phyloP scores from a whole-genome alignment of 1,139 yeast genomes.

The Hansenula lynferdii region DNA sequence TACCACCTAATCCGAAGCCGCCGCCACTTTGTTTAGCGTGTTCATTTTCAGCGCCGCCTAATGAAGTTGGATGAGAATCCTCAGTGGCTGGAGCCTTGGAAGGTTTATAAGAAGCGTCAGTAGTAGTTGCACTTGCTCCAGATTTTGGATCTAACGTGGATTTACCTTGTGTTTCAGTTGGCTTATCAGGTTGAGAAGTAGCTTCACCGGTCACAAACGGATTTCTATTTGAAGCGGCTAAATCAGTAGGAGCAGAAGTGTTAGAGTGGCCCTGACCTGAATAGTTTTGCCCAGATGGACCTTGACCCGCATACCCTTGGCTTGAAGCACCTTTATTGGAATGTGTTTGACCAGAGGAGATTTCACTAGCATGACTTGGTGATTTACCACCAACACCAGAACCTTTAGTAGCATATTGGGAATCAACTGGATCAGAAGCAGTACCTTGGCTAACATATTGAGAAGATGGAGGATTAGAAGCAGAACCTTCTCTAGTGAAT shows the following conservation, averaged over 20 bases:
- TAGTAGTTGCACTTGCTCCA: neutral
- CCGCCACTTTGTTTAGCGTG: conserved; percentile 8
- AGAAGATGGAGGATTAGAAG: conserved; percentile 4
- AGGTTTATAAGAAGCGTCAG: neutral
- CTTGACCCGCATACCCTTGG: no score
- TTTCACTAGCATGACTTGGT: no score
- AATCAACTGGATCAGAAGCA: neutral
- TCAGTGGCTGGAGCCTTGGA: conserved; percentile 1
- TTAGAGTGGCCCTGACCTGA: no score
- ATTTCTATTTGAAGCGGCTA: neutral
- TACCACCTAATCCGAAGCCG: conserved; percentile 9
- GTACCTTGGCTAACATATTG: neutral
- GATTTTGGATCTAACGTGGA: conserved; percentile 1
- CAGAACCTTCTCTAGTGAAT: neutral
- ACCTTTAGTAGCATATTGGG: neutral
- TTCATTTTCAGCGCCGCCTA: conserved; percentile 9
- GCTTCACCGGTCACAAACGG: neutral
- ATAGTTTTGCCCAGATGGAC: no score
- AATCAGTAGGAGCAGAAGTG: neutral
- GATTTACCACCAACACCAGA: neutral
- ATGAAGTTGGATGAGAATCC: conserved; percentile 1
- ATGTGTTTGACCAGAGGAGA: no score
- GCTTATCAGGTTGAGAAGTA: neutral
- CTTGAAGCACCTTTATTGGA: no score
- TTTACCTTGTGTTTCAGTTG: neutral